Conservation (phyloP, 2,329 filamentous ascomycete genomes). For the Colletotrichum lini region DNA sequence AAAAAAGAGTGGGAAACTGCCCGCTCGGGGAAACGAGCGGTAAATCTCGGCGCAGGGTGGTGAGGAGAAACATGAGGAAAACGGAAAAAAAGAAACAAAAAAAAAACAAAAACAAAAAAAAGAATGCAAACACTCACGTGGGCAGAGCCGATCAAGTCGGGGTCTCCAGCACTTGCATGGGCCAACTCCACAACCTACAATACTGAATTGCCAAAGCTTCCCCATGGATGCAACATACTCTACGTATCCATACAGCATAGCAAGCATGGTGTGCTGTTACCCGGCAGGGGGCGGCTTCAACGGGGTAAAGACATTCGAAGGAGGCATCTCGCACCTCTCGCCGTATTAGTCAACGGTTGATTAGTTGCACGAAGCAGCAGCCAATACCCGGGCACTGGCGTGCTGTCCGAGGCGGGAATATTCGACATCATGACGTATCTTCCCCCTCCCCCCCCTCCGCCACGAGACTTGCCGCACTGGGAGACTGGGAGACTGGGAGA, state of each 20-base stretch:
- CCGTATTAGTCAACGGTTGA: too few species aligned
- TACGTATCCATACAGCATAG: background rate
- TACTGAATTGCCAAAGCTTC: conserved; percentile 6
- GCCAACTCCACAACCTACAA: conserved; percentile 31
- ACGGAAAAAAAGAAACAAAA: too few species aligned
- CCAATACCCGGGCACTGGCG: background rate
- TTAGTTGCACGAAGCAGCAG: background rate
- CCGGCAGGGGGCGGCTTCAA: too few species aligned
- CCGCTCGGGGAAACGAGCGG: background rate
- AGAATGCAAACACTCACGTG: background rate
- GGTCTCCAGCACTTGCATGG: conserved; percentile 14
- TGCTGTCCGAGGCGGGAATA: conserved; percentile 22
- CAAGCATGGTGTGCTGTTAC: conserved; percentile 2
- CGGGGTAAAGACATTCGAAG: background rate
- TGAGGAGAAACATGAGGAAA: too few species aligned
- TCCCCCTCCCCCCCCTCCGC: background rate
- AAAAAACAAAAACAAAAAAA: background rate
- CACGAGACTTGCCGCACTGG: background rate
- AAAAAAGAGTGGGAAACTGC: background rate
- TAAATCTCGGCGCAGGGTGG: background rate
- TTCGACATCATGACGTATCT: conserved; percentile 23
- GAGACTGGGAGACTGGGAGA: conserved; percentile 14
- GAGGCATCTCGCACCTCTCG: conserved; percentile 17
- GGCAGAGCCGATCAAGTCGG: background rate
- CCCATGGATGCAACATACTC: conserved; percentile 13